phyloP scores from a whole-genome alignment of 768 basidiomycete species.

The Strobilomyces dryophilus region DNA sequence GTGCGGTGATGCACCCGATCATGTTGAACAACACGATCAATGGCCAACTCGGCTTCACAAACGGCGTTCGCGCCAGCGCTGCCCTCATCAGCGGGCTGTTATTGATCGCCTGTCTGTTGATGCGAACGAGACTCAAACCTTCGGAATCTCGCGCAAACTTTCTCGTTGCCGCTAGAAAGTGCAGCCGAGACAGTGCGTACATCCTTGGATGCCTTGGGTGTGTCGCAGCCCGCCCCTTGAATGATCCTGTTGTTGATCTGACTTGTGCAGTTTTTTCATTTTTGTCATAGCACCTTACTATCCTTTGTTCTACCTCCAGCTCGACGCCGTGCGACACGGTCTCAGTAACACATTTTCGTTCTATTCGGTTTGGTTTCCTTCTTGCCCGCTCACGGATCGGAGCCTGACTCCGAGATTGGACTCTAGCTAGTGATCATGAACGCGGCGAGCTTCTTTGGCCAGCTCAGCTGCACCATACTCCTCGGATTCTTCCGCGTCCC shows the following conservation, averaged over 20 bases:
- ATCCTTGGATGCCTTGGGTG: too few species aligned
- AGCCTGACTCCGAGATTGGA: neutral
- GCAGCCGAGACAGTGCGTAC: too few species aligned
- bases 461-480: constrained; percentile 46
- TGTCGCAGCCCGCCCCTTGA: neutral
- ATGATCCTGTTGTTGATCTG: neutral
- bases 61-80: too few species aligned
- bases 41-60: too few species aligned
- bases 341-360: constrained; percentile 47
- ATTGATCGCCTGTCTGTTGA: too few species aligned
- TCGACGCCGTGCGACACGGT: constrained; percentile 47
- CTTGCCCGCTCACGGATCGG: neutral
- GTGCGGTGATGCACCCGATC: too few species aligned
- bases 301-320: constrained; percentile 63
- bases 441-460: constrained; percentile 50
- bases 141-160: too few species aligned
- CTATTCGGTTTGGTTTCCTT: constrained; percentile 43
- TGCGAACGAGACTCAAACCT: too few species aligned
- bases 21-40: too few species aligned
- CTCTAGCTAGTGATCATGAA: constrained; percentile 54
- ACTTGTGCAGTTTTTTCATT: constrained; percentile 18
- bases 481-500: constrained; percentile 42
- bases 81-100: too few species aligned
- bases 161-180: too few species aligned
- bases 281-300: constrained; percentile 40